These are phyloP conservation scores for Eucalyptus pauciflora DNA, from an alignment of 345 rosid genomes.

Conservation along the genomic window DNA sequence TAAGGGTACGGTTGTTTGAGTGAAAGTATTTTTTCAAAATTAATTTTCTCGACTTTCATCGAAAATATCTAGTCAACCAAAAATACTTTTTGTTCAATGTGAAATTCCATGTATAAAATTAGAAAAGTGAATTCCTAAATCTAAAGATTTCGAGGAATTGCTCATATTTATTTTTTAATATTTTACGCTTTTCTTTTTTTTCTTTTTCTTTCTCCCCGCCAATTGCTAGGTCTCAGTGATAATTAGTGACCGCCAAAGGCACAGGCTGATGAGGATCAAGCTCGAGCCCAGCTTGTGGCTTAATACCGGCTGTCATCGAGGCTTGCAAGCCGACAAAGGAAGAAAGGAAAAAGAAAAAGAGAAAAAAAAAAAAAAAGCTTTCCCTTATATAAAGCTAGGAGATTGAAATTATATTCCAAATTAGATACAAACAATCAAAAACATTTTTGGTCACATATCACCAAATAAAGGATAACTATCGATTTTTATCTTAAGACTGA, in stretches of 20 bases:
- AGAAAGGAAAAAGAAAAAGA: too few species aligned
- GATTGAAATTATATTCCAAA: not conserved
- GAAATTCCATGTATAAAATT: not conserved
- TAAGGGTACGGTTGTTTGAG: not conserved
- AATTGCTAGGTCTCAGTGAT: too few species aligned
- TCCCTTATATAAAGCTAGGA: not conserved
- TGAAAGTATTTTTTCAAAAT: too few species aligned
- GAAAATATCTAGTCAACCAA: too few species aligned
- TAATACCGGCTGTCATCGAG: rapidly evolving
- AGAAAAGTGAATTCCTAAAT: not conserved
- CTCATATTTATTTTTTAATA: too few species aligned
- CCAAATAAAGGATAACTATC: rapidly evolving
- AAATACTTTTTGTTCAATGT: too few species aligned
- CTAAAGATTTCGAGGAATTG: not conserved
- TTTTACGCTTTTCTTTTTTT: too few species aligned
- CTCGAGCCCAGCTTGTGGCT: not conserved
- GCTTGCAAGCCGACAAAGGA: rapidly evolving
- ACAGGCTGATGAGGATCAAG: not conserved
- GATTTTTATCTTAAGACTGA: not conserved
- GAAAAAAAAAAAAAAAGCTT: too few species aligned
- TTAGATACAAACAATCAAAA: too few species aligned
- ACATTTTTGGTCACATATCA: not conserved
- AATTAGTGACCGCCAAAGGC: not conserved
- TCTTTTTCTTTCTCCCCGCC: not conserved
- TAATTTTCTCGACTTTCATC: too few species aligned